phyloP scores from a whole-genome alignment of 306 rosid genomes.

The Urtica urens region DNA sequence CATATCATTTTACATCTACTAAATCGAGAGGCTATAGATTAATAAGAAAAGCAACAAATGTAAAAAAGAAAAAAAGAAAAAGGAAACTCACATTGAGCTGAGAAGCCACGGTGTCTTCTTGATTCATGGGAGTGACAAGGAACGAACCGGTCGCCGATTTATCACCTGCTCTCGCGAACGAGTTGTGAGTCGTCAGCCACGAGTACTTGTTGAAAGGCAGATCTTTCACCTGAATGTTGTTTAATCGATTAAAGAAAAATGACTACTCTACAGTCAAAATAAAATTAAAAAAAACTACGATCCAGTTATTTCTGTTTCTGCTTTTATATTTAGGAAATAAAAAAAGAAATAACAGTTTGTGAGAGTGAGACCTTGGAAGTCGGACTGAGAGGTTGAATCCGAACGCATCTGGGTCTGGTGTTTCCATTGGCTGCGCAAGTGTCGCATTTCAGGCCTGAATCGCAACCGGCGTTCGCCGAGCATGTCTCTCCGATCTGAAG shows the following conservation, averaged over 20 bases:
- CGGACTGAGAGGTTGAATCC: slow-evolving; percentile 51
- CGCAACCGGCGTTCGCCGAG: slow-evolving; percentile 44
- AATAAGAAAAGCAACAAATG: background rate
- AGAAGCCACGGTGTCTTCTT: slow-evolving; percentile 52
- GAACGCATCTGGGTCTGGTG: slow-evolving; percentile 77
- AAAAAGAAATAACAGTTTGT: background rate
- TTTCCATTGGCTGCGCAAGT: slow-evolving; percentile 76
- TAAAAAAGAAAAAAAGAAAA: background rate
- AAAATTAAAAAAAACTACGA: no score
- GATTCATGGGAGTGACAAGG: slow-evolving; percentile 58
- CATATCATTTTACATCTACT: no score
- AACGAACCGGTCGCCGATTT: slow-evolving; percentile 52
- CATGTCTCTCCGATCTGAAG: slow-evolving; percentile 94
- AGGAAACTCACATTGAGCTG: slow-evolving; percentile 59
- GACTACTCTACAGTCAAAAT: background rate
- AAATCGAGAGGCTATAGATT: no score
- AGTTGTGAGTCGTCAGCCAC: slow-evolving; percentile 94
- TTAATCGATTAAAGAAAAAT: background rate
- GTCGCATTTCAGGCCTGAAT: slow-evolving; percentile 52
- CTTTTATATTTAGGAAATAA: background rate
- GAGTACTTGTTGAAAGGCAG: slow-evolving; percentile 71
- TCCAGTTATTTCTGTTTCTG: no score
- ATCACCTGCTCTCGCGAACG: slow-evolving; percentile 54
- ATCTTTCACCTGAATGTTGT: slow-evolving; percentile 39
- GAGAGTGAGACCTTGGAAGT: slow-evolving; percentile 36